Base-by-base conservation (phyloP, 805 yeast genomes). In the Metschnikowia kofuensis region DNA sequence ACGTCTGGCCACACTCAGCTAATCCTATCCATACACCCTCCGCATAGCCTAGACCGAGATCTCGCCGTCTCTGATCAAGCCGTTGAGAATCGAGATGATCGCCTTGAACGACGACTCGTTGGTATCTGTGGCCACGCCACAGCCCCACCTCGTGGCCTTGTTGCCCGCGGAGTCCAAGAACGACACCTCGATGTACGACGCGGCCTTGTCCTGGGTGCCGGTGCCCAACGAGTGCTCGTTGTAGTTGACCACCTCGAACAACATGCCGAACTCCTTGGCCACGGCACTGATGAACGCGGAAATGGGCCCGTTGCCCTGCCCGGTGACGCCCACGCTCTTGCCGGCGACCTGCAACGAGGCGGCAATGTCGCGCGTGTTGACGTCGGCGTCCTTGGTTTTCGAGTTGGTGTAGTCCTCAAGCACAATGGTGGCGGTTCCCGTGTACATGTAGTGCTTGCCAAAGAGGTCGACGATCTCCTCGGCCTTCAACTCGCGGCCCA, bases 221-320 rank as follows among this genome's bases (percentile, higher is more conserved):
- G 81, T 71, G 54, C 90, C 90, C 56, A 85, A 76, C 49, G 87
- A 80, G 65, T 85, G 92, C 67, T 85, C 92, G 28, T 78, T 74
- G 67, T 85, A 85, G 63, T 81, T 77, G 56, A 78, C 77, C 30
- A 85, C 87, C 67, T 82, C 87, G 38, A 85, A 70, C 52, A 72
- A 70, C 48, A 75, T 71, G 36, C 79, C 79, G 45, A 81, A 72
- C 51, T 75, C 70, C 44, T 72, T 66, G 26, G 84, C 72, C 42
- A 85, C 64, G 14, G 89, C 89, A 64, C 83, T 83, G 47, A 82
- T 72, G 65, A 84, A 81, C 2, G 90, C 80, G 35, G 91, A 85
- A 52, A 85, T 83, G 50, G 90, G 91, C 59, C 92, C 92, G 60
- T 85, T 85, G 68, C 92, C 92, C 29, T 74, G 63, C 59, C 91